phyloP scores from a whole-genome alignment of 1,139 yeast species.

The Saccharomyces hybrid region DNA sequence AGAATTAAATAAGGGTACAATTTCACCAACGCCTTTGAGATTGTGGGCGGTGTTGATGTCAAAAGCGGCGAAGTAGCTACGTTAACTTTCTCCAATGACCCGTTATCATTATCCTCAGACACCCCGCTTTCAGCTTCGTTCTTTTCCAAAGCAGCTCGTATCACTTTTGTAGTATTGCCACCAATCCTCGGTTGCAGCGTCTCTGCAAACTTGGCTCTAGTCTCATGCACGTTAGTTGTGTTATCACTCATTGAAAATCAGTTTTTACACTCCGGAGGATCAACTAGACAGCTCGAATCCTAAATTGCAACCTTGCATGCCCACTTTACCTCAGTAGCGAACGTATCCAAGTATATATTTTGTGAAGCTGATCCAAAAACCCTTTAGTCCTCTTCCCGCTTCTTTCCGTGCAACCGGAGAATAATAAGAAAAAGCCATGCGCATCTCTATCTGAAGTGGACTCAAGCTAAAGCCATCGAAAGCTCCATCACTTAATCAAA shows the following conservation, averaged over 20 bases:
- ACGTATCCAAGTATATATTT: not conserved
- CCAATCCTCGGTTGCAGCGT: slow-evolving; percentile 23
- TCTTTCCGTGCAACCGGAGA: not conserved
- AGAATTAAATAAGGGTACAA: slow-evolving; percentile 78
- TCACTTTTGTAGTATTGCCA: slow-evolving; percentile 23
- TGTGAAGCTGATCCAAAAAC: not conserved
- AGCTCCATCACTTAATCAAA: not conserved
- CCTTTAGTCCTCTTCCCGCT: not conserved
- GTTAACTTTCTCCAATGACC: not conserved
- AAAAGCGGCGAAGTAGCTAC: slow-evolving; percentile 48
- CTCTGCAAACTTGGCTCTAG: slow-evolving; percentile 27
- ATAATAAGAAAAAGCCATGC: not conserved
- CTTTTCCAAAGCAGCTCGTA: slow-evolving; percentile 26
- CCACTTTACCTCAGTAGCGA: not conserved
- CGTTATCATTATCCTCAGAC: slow-evolving; percentile 10
- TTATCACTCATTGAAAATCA: slow-evolving; percentile 15
- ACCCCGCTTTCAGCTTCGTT: slow-evolving; percentile 5
- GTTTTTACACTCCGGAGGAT: not conserved
- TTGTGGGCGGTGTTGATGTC: slow-evolving; percentile 83
- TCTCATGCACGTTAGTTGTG: slow-evolving; percentile 14
- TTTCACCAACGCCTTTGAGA: slow-evolving; percentile 70
- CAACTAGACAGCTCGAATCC: not conserved
- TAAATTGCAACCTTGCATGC: not conserved
- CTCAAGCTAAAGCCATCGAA: not conserved
- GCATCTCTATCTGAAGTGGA: not conserved